Percentiles rank a stretch among this genome's conserved stretches.
Evolutionary conservation across 371 early-diverging fungal genomes (phyloP).

Genomic region (Rhizopus stolonifer): DNA sequence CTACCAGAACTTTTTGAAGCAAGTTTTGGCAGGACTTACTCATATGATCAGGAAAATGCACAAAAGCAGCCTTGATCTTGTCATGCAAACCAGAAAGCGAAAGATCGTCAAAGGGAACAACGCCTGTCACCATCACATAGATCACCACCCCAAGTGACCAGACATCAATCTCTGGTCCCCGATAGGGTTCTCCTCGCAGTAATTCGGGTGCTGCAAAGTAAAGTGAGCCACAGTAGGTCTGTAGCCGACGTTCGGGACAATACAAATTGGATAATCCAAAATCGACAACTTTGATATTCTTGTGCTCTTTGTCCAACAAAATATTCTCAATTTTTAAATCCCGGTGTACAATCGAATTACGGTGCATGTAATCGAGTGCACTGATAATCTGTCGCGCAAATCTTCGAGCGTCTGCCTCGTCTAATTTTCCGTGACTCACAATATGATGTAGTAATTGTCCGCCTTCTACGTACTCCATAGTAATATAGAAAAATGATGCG

Average conservation of each 20-base stretch:
- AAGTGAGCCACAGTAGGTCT: slow-evolving; percentile 94
- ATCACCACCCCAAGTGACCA: slow-evolving; percentile 96
- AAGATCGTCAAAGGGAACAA: slow-evolving; percentile 95
- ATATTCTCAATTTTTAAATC: slow-evolving; percentile 98
- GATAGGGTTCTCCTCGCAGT: slow-evolving; percentile 81
- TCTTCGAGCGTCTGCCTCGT: slow-evolving; percentile 83
- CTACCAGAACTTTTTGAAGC: slow-evolving; percentile 75
- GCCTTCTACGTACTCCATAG: slow-evolving; percentile 91
- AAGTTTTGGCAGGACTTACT: slow-evolving; percentile 74
- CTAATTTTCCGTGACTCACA: slow-evolving; percentile 80
- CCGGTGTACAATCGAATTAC: slow-evolving; percentile 95
- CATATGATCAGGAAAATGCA: slow-evolving; percentile 79
- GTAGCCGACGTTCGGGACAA: slow-evolving; percentile 72
- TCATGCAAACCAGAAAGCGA: slow-evolving; percentile 84
- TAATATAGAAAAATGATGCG: slow-evolving; percentile 81
- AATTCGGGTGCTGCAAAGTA: slow-evolving; percentile 98
- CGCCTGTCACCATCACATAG: slow-evolving; percentile 92
- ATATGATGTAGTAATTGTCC: slow-evolving; percentile 89
- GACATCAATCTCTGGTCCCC: slow-evolving; percentile 94
- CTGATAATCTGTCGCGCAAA: slow-evolving; percentile 94
- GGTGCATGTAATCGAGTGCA: slow-evolving; percentile 91
- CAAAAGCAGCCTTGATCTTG: slow-evolving; percentile 85
- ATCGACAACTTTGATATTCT: slow-evolving; percentile 90
- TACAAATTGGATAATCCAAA: slow-evolving; percentile 95
- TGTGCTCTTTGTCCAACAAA: slow-evolving; percentile 75